Base-by-base conservation (phyloP, 257 asterid genomes). In the Nicotiana undulata region DNA sequence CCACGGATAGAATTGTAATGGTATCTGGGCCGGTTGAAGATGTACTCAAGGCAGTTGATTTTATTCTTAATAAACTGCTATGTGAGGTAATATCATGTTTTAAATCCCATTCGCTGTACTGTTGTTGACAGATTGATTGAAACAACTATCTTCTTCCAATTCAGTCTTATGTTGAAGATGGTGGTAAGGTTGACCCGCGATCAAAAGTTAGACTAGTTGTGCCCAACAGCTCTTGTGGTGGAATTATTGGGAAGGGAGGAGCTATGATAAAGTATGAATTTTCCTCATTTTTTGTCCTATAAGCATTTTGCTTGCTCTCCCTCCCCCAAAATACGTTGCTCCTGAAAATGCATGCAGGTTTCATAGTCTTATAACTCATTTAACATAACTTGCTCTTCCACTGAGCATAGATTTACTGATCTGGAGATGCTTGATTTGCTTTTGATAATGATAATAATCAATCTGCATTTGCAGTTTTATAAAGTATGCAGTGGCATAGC, bases 221-320 rank as follows among this genome's bases (percentile, higher is more conserved):
- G 76, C 98, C 99, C 70, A 96, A 94, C 90, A 92, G 97, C 89
- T 94, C 95, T 70, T 96, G 99, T 88, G 98, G 98, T 81, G 98
- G 98, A 91, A 89, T 96, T 86, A 96, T 96, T 84, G 99, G 99
- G 87, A 96, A 92, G 83, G 98, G 92, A 81, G 99, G 99, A 85
- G 85, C 95, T 82, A 90, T 86, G 79, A 96, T 96, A 86, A 92
- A 91, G 99, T 96, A 86, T 72, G 78, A 46, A 46, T 12, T 72
- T 46, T 72, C 59, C 60, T 72, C 37, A 46, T 3, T 72, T 46
- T 46, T 20, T 68, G 22, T 46, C 40, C 37, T 13, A 6, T 6
- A 72, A 20, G 77, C 9, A 3, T 32, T 65, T 31, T 31, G 26
- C 15, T 32, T 65, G 51, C 26, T 24, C n/a, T 11, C n/a, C 16